Conservation (phyloP, 2,329 filamentous ascomycete genomes). For the Curvularia spicifera region DNA sequence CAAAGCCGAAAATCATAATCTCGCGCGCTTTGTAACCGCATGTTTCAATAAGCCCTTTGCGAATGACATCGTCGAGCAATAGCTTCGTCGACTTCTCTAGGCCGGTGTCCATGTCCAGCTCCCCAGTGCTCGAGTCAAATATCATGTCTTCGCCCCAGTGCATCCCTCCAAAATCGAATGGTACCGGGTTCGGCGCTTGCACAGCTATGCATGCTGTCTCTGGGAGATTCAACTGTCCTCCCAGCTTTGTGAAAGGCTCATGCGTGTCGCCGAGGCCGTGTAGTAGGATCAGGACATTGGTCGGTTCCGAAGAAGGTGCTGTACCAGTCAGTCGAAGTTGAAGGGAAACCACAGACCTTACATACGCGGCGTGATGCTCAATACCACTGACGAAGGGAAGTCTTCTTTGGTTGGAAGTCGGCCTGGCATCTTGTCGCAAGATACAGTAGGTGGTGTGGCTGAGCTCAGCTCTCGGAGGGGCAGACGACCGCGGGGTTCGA, state of each 20-base stretch:
- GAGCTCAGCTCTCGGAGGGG: constrained; percentile 21
- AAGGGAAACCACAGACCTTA: neutral
- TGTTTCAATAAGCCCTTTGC: constrained; percentile 54
- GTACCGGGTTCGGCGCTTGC: constrained; percentile 72
- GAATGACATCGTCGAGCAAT: constrained; percentile 53
- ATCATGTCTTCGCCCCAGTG: constrained; percentile 68
- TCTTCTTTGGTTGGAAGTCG: constrained; percentile 53
- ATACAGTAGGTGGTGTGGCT: constrained; percentile 22
- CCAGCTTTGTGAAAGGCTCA: constrained; percentile 71
- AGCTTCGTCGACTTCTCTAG: constrained; percentile 55
- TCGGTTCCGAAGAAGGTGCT: constrained; percentile 61
- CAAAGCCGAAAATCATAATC: constrained; percentile 63
- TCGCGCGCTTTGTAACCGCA: constrained; percentile 59
- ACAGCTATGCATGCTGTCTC: constrained; percentile 78
- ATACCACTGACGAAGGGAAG: constrained; percentile 50
- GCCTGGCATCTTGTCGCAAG: constrained; percentile 46
- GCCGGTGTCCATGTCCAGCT: constrained; percentile 62
- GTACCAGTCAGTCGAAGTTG: constrained; percentile 24
- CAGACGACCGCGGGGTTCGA: constrained; percentile 2
- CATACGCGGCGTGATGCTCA: constrained; percentile 57
- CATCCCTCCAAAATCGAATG: constrained; percentile 70
- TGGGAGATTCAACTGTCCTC: constrained; percentile 71
- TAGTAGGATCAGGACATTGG: constrained; percentile 79
- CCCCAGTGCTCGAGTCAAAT: constrained; percentile 59
- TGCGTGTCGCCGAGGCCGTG: constrained; percentile 85